Conservation (phyloP, 805 yeast species). For the Isabelozyma rhagii region DNA sequence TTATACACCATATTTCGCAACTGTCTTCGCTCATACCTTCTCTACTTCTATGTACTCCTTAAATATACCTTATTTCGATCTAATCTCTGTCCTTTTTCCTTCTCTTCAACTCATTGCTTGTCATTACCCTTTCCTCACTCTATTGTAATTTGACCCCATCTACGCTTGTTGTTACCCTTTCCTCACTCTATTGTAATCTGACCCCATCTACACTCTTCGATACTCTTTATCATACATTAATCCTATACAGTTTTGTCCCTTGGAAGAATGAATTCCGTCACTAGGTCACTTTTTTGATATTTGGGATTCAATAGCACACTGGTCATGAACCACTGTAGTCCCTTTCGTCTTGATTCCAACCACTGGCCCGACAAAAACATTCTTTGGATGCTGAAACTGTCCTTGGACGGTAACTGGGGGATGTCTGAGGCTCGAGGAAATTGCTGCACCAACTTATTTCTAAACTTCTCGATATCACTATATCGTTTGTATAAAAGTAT, state of each 20-base stretch:
- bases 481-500: conserved; percentile 58
- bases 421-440: conserved; percentile 45
- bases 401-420: conserved; percentile 53
- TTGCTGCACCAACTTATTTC: conserved; percentile 37
- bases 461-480: conserved; percentile 56
- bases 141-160: too few species aligned
- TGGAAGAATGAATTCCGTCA: conserved; percentile 38
- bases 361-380: conserved; percentile 41
- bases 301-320: conserved; percentile 51
- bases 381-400: conserved; percentile 36
- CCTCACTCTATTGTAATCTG: neutral
- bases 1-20: too few species aligned
- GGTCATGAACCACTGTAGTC: conserved; percentile 59
- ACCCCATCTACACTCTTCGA: too few species aligned
- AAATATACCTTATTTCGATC: too few species aligned
- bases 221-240: neutral
- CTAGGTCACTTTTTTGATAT: conserved; percentile 31
- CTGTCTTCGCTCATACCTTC: too few species aligned
- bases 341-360: conserved; percentile 53
- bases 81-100: too few species aligned
- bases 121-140: neutral
- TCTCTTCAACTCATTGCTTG: too few species aligned
- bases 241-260: neutral
- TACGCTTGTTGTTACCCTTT: neutral
- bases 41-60: too few species aligned